Evolutionary conservation across 495 filamentous ascomycete species (phyloP).

Genomic region (Penicillium cataractarum): DNA sequence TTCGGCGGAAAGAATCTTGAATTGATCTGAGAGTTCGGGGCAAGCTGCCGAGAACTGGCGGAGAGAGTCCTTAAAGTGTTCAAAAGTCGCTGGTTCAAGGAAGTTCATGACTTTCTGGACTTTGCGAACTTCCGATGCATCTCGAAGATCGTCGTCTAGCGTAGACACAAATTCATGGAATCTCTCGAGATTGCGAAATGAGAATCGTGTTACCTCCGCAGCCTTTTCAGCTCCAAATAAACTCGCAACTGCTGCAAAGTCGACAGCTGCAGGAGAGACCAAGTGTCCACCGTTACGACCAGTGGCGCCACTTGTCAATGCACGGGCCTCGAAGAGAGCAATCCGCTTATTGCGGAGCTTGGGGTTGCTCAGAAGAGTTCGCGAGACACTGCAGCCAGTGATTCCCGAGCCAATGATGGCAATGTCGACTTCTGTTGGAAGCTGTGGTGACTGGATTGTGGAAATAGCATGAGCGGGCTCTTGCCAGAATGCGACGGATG

Average conservation of each 20-base stretch:
- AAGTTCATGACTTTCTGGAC: constrained; percentile 10
- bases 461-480: constrained; percentile 6
- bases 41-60: constrained; percentile 4
- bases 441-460: constrained; percentile 3
- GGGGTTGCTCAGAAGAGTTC: not conserved
- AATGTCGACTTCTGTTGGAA: constrained; percentile 9
- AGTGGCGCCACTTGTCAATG: constrained; percentile 8
- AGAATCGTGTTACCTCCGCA: constrained; percentile 6
- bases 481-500: constrained; percentile 14
- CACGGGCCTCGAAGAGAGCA: constrained; percentile 10
- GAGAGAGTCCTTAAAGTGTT: constrained; percentile 4
- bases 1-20: constrained; percentile 8
- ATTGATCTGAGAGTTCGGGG: constrained; percentile 2
- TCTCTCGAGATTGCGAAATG: constrained; percentile 8
- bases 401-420: constrained; percentile 17
- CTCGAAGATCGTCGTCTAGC: not conserved
- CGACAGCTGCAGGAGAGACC: constrained; percentile 4
- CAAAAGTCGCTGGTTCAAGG: not conserved
- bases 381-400: constrained; percentile 9
- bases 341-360: constrained; percentile 8
- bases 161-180: constrained; percentile 9
- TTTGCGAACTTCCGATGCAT: constrained; percentile 1
- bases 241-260: constrained; percentile 6
- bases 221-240: constrained; percentile 6
- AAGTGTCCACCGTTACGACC: constrained; percentile 12